phyloP scores from a whole-genome alignment of 1,284 basidiomycete species.

The Fomitopsis palustris region DNA sequence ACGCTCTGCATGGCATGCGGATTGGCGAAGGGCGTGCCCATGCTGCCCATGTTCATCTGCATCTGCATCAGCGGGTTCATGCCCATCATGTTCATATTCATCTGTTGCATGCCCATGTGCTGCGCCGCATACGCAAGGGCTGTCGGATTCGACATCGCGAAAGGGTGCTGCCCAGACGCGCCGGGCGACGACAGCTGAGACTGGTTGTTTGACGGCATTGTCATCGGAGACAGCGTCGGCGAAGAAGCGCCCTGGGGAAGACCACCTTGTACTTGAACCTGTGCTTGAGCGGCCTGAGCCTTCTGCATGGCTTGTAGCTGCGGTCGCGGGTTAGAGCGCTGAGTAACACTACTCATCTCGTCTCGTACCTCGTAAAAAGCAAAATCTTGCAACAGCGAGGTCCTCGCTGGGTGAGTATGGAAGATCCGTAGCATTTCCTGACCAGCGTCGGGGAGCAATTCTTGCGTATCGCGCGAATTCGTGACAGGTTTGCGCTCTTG shows the following conservation, averaged over 20 bases:
- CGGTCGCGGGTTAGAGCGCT: neutral
- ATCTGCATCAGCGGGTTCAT: slow-evolving; percentile 65
- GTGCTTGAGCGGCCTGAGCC: slow-evolving; percentile 38
- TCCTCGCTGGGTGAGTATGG: slow-evolving; percentile 86
- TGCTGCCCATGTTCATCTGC: slow-evolving; percentile 54
- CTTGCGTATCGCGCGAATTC: slow-evolving; percentile 90
- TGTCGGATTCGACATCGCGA: slow-evolving; percentile 49
- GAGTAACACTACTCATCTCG: neutral
- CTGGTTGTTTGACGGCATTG: slow-evolving; percentile 21
- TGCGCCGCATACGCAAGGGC: slow-evolving; percentile 38
- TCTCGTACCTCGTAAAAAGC: slow-evolving; percentile 83
- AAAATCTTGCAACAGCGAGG: slow-evolving; percentile 90
- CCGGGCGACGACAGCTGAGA: slow-evolving; percentile 34
- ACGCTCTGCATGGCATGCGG: slow-evolving; percentile 78
- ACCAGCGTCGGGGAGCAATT: slow-evolving; percentile 89
- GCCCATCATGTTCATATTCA: slow-evolving; percentile 49
- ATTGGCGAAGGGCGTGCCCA: slow-evolving; percentile 47
- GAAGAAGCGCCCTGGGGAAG: slow-evolving; percentile 37
- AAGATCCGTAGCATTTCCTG: slow-evolving; percentile 95
- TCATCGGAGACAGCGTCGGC: slow-evolving; percentile 23
- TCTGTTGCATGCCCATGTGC: slow-evolving; percentile 56
- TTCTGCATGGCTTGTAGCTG: slow-evolving; percentile 82
- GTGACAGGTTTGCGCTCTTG: slow-evolving; percentile 96
- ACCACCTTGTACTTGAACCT: slow-evolving; percentile 26
- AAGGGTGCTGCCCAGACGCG: slow-evolving; percentile 41